phyloP scores from a whole-genome alignment of 192 early-diverging fungal species.

The Entrophospora sp. region DNA sequence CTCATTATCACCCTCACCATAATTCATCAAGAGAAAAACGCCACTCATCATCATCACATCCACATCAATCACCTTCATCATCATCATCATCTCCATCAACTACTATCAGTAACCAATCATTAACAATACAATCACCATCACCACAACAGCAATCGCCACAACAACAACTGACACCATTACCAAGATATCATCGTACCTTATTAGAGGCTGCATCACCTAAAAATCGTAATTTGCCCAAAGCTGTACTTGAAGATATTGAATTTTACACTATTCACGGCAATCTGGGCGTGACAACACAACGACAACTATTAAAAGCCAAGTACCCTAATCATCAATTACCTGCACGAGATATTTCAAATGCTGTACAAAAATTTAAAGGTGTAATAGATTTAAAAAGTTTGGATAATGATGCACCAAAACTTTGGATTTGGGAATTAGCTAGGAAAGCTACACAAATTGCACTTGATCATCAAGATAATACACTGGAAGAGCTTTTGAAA shows the following conservation, averaged over 20 bases:
- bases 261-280: slow-evolving; percentile 20
- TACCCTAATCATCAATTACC: slow-evolving; percentile 18
- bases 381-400: slow-evolving; percentile 9
- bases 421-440: slow-evolving; percentile 20
- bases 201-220: slow-evolving; percentile 16
- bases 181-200: slow-evolving; percentile 14
- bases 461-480: slow-evolving; percentile 14
- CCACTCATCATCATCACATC: slow-evolving; percentile 3
- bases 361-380: slow-evolving; percentile 15
- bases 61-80: background rate
- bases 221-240: slow-evolving; percentile 14
- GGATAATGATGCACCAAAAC: slow-evolving; percentile 18
- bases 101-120: background rate
- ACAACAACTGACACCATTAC: background rate
- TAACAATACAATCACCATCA: background rate
- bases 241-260: slow-evolving; percentile 18
- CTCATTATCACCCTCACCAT: background rate
- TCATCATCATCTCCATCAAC: background rate
- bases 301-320: slow-evolving; percentile 19
- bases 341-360: slow-evolving; percentile 15
- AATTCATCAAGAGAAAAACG: too few relatives aligned
- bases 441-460: slow-evolving; percentile 16
- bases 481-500: slow-evolving; percentile 7
- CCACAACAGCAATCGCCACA: background rate
- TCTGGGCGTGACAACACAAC: slow-evolving; percentile 12